Base-by-base conservation (phyloP, 306 rosid genomes). In the Vigna nakashimae region DNA sequence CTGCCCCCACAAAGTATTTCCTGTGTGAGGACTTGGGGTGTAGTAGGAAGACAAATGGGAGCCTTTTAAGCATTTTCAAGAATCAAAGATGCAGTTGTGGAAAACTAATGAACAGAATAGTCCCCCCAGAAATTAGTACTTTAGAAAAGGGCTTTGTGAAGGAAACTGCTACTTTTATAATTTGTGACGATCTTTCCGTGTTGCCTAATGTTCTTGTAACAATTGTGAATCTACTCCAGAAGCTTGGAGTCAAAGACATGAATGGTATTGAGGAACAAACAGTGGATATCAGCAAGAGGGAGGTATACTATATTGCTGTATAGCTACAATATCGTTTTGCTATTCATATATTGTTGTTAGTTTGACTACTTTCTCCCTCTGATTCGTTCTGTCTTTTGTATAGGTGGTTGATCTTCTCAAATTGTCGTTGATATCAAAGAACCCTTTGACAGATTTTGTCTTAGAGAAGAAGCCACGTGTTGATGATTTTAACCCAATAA, bases 11-110 rank as follows among this genome's bases (percentile, higher is more conserved):
- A 0, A 43, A 1, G 70, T 67, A 34, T 57, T 81, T 80, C 6
- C 1, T 20, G 0, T 64, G 63, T 7, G 26, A 1, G 16, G 0
- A 30, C 0, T 16, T 18, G 12, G 1, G 24, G 0, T 71, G 83
- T 30, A 7, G 5, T 7, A 36, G 0, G 0, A 63, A 7, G 11
- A 0, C 0, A 1, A 49, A 7, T 15, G 18, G 36, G 24, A 3
- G 46, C 11, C 22, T 9, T 3, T 49, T 70, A 9, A 71, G 58
- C 59, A 50, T 34, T 11, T 64, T 72, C 18, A 40, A 5, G 6
- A 34, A 80, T 48, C 1, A 14, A 10, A 55, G 24, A 22, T 80
- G 79, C 74, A 0, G 9, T 4, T 80, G 79, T 65, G 79, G 74
- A 28, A 14, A 6, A 5, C 2, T 40, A 52, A 9, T 80, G 78